Conservation (phyloP, 2,329 filamentous ascomycete genomes). For the Xylaria sp. region DNA sequence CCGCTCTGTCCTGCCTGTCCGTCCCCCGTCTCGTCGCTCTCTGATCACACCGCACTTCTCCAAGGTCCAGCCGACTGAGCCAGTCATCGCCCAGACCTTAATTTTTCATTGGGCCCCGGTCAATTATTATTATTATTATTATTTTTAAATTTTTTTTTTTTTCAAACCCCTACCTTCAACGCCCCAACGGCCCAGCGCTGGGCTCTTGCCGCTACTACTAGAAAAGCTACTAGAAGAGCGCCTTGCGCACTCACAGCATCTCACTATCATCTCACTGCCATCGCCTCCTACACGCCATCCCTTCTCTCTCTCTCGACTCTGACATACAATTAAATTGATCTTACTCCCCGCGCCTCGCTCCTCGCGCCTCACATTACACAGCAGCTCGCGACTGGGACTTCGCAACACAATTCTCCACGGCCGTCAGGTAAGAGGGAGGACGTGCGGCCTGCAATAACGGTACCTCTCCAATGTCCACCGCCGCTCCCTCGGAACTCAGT, state of each 20-base stretch:
- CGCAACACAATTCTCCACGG: slow-evolving; percentile 2
- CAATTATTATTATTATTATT: neutral
- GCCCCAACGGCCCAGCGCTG: slow-evolving; percentile 15
- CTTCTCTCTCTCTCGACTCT: slow-evolving; percentile 7
- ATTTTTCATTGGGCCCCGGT: slow-evolving; percentile 14
- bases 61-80: slow-evolving; percentile 17
- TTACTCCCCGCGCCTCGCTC: slow-evolving; percentile 12
- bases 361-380: slow-evolving; percentile 18
- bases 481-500: slow-evolving; percentile 9
- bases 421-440: slow-evolving; percentile 1
- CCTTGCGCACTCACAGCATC: slow-evolving; percentile 22
- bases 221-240: slow-evolving; percentile 26
- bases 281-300: neutral
- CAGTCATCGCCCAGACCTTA: slow-evolving; percentile 24
- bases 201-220: slow-evolving; percentile 17
- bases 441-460: slow-evolving; percentile 4
- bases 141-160: slow-evolving; percentile 11
- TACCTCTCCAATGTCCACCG: slow-evolving; percentile 1
- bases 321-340: slow-evolving; percentile 12
- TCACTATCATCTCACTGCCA: slow-evolving; percentile 12
- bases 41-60: slow-evolving; percentile 32
- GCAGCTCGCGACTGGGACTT: slow-evolving; percentile 11
- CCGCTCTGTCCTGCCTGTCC: slow-evolving; percentile 15
- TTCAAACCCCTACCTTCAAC: slow-evolving; percentile 15
- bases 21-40: slow-evolving; percentile 4